Evolutionary conservation across 208 protist species (phyloP), one percentile per base, ranked within the genome.

Genomic region (Zelonia costaricensis): DNA sequence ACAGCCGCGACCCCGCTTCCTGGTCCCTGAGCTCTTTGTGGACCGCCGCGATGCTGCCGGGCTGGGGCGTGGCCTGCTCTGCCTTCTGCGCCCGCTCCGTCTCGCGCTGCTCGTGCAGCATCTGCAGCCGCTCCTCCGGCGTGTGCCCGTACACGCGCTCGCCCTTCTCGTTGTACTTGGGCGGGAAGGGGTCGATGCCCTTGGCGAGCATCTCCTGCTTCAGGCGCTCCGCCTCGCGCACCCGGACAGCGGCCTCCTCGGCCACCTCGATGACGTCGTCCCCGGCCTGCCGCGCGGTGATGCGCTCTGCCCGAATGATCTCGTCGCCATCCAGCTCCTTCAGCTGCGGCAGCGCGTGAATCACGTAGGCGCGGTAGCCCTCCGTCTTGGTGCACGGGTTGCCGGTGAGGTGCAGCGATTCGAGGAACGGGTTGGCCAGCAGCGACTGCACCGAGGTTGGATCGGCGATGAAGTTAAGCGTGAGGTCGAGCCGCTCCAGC

Each of bases 401-500:
- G 10, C 97, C 97, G 1, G 93, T 97, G 13, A 99, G 74, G 65
- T 97, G 94, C 27, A 98, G 80, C 15, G 94, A 84, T 12, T 78
- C 71, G 1, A 99, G 78, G 43, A 87, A 77, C 4, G 80, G 65
- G 69, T 98, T 98, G 5, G 80, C 79, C 25, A 62, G 73, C 51
- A 99, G 82, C 0, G 54, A 64, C 35, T 76, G 55, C 6, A 98
- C 78, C 31, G 62, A 88, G 5, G 75, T 82, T n/a, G 97, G 59
- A 45, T 98, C 93, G 0, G 56, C 82, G 20, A 99, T 82, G 60
- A 98, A 99, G 78, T 99, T 99, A 25, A 92, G 60, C n/a, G 98
- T 99, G 33, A 99, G 76, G 57, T 99, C 98, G 3, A 99, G 84
- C 62, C 97, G 97, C 57, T 90, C 86, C 15, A 99, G 84, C 12